Evolutionary conservation across 129 eudicot species (phyloP).

Genomic region (Mikania micrantha): DNA sequence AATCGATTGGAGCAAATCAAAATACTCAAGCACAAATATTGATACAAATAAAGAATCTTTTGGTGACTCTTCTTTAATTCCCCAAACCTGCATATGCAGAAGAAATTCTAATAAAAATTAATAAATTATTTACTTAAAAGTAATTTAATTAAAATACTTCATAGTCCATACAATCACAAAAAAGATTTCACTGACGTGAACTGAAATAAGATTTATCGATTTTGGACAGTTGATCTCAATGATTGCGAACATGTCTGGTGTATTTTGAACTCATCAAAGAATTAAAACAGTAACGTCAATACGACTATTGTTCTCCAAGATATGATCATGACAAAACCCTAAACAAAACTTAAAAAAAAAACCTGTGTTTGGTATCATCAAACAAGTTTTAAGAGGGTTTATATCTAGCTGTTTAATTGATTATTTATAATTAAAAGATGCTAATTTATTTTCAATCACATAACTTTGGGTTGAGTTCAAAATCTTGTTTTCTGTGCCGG

Average conservation of each 20-base stretch:
- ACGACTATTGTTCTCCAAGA: too few relatives aligned
- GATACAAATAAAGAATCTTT: constrained; percentile 22
- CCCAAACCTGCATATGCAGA: constrained; percentile 24
- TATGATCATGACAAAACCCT: background rate
- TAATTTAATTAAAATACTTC: background rate
- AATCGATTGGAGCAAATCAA: constrained; percentile 14
- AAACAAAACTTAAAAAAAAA: background rate
- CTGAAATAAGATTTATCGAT: background rate
- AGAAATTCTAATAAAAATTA: constrained; percentile 8
- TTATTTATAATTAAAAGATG: too few relatives aligned
- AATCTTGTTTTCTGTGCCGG: constrained; percentile 23
- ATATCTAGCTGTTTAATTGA: too few relatives aligned
- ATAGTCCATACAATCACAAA: constrained; percentile 8
- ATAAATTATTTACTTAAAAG: background rate
- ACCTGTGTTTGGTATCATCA: background rate
- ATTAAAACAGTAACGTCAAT: background rate
- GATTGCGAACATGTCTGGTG: background rate
- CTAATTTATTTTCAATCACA: background rate
- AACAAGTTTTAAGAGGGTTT: background rate
- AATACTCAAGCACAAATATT: constrained; percentile 21
- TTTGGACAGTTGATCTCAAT: constrained; percentile 4
- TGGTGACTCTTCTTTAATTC: constrained; percentile 21
- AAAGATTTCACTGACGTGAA: constrained; percentile 6
- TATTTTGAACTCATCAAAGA: background rate
- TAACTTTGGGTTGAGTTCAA: constrained; percentile 12